These are phyloP conservation scores for Lantana camara DNA, from an alignment of 257 asterid species.

Conservation along the genomic window DNA sequence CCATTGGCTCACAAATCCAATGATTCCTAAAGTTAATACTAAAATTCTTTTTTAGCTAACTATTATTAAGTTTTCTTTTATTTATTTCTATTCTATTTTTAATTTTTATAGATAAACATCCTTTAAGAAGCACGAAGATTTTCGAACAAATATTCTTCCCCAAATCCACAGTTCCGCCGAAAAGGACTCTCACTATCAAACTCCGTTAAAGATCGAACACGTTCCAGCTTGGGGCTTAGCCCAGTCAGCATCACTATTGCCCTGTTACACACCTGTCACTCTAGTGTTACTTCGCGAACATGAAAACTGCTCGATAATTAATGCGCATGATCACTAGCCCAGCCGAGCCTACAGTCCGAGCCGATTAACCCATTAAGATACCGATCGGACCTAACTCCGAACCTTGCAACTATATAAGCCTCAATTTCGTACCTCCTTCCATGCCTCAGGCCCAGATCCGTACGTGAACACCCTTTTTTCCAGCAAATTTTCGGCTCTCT, in stretches of 20 bases:
- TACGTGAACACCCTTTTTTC: conserved; percentile 16
- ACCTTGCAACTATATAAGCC: not conserved
- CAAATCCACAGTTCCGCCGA: not conserved
- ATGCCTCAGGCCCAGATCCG: conserved; percentile 21
- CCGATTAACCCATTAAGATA: not conserved
- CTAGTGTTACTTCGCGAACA: conserved; percentile 18
- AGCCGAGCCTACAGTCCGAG: not conserved
- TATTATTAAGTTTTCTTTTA: no score
- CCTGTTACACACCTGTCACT: not conserved
- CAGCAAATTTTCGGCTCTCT: conserved; percentile 12
- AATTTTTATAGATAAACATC: no score
- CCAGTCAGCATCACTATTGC: conserved; percentile 29
- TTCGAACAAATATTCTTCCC: not conserved
- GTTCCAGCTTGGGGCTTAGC: conserved; percentile 16
- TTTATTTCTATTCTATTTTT: no score
- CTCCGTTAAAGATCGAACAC: conserved; percentile 25
- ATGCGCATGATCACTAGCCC: not conserved
- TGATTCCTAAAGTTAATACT: no score
- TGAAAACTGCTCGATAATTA: not conserved
- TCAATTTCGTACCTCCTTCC: not conserved
- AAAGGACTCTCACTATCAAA: conserved; percentile 18
- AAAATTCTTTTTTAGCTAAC: no score
- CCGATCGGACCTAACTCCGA: conserved; percentile 22
- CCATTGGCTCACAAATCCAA: no score
- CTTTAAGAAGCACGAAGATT: no score